Conservation (phyloP, 495 filamentous ascomycete genomes). For the Neurospora discreta region DNA sequence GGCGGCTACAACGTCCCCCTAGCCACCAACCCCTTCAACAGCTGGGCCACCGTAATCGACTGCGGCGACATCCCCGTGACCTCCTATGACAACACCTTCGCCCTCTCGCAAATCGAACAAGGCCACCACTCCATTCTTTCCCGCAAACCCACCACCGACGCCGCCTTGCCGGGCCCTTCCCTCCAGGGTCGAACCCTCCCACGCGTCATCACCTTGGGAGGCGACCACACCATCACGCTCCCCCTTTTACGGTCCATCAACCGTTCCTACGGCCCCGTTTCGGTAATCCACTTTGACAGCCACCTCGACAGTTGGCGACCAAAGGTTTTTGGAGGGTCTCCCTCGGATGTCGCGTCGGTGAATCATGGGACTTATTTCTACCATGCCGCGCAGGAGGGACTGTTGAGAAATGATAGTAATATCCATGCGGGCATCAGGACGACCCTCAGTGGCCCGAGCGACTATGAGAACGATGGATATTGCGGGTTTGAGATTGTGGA, state of each 20-base stretch:
- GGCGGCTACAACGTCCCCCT: constrained; percentile 72
- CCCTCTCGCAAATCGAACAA: constrained; percentile 71
- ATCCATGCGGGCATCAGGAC: constrained; percentile 75
- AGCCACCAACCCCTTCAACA: constrained; percentile 67
- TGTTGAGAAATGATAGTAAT: constrained; percentile 57
- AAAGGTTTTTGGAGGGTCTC: constrained; percentile 49
- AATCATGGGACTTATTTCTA: constrained; percentile 87
- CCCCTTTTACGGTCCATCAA: constrained; percentile 68
- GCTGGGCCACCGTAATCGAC: constrained; percentile 68
- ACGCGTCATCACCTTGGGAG: constrained; percentile 65
- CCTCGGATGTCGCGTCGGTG: constrained; percentile 52
- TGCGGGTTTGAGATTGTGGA: constrained; percentile 64
- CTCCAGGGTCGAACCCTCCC: constrained; percentile 41
- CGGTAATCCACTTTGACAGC: constrained; percentile 80
- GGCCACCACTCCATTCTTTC: constrained; percentile 44
- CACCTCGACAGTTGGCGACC: constrained; percentile 70
- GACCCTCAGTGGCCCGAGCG: constrained; percentile 56
- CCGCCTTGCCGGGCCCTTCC: constrained; percentile 35
- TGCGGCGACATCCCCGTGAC: constrained; percentile 80
- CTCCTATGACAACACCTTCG: constrained; percentile 66
- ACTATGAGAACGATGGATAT: constrained; percentile 57
- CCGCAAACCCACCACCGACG: constrained; percentile 37
- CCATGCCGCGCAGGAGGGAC: constrained; percentile 63
- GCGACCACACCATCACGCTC: constrained; percentile 75
- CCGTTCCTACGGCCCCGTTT: constrained; percentile 65